phyloP scores from a whole-genome alignment of 768 basidiomycete species.

The Kwoniella sp. region DNA sequence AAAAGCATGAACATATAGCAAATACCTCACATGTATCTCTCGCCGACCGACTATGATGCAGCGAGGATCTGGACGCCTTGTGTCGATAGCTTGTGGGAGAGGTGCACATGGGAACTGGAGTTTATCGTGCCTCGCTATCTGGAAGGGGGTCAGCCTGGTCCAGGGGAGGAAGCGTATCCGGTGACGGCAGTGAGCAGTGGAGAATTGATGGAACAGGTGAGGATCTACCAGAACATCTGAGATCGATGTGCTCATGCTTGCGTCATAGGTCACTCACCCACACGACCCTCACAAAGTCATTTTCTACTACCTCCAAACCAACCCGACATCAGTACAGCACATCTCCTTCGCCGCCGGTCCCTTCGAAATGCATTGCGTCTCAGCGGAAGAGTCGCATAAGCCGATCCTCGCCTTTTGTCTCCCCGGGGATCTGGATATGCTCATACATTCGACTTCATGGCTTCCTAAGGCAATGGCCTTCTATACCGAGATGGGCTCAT shows the following conservation, averaged over 20 bases:
- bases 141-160: conserved; percentile 60
- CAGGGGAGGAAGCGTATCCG: conserved; percentile 60
- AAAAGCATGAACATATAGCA: conserved; percentile 61
- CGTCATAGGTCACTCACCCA: conserved; percentile 79
- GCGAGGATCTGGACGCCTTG: conserved; percentile 99
- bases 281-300: conserved; percentile 91
- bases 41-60: conserved; percentile 80
- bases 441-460: conserved; percentile 71
- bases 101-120: conserved; percentile 98
- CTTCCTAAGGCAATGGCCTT: conserved; percentile 85
- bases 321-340: conserved; percentile 91
- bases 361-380: conserved; percentile 75
- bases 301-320: conserved; percentile 84
- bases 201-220: conserved; percentile 88
- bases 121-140: conserved; percentile 74
- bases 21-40: conserved; percentile 89
- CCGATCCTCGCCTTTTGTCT: conserved; percentile 87
- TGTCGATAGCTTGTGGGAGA: conserved; percentile 89
- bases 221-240: conserved; percentile 5
- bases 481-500: conserved; percentile 90
- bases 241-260: background rate
- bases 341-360: conserved; percentile 95
- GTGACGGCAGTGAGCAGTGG: conserved; percentile 92
- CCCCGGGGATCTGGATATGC: conserved; percentile 77
- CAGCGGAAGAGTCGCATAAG: conserved; percentile 51